phyloP scores from a whole-genome alignment of 2,329 filamentous ascomycete species.

The Ophiostoma fasciatum region DNA sequence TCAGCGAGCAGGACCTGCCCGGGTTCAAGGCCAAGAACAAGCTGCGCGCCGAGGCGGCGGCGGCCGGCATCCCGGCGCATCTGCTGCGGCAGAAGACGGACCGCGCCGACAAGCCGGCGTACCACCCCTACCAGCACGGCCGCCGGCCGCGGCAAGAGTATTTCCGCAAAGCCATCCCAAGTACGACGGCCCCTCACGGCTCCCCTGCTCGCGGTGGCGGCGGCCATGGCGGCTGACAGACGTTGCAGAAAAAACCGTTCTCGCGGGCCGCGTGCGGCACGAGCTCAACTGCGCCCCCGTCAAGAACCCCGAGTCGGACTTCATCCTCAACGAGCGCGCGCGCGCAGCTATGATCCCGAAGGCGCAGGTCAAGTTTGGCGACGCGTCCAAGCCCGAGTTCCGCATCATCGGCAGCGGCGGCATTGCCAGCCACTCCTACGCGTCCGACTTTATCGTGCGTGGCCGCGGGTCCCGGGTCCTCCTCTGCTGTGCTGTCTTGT shows the following conservation, averaged over 20 bases:
- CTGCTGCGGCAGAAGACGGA: constrained; percentile 28
- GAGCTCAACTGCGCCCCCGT: constrained; percentile 64
- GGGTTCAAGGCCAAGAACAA: constrained; percentile 51
- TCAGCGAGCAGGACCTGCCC: constrained; percentile 84
- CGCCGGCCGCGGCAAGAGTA: constrained; percentile 31
- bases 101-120: constrained; percentile 28
- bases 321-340: constrained; percentile 43
- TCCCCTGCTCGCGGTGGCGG: too few relatives aligned
- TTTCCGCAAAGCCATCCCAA: constrained; percentile 59
- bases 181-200: constrained; percentile 29
- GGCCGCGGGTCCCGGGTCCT: background rate
- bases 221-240: background rate
- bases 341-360: constrained; percentile 46
- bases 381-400: constrained; percentile 30
- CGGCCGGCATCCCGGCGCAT: constrained; percentile 43
- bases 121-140: constrained; percentile 15
- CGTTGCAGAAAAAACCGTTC: constrained; percentile 61
- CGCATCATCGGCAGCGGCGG: constrained; percentile 45
- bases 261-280: constrained; percentile 58
- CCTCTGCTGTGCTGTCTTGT: background rate
- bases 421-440: constrained; percentile 30
- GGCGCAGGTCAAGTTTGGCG: constrained; percentile 37
- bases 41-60: constrained; percentile 38
- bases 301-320: constrained; percentile 53
- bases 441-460: constrained; percentile 41